Percentiles rank a stretch among this genome's conserved stretches.
Conservation (phyloP, 23 red algal genomes). For the Pyropia haitanensis region DNA sequence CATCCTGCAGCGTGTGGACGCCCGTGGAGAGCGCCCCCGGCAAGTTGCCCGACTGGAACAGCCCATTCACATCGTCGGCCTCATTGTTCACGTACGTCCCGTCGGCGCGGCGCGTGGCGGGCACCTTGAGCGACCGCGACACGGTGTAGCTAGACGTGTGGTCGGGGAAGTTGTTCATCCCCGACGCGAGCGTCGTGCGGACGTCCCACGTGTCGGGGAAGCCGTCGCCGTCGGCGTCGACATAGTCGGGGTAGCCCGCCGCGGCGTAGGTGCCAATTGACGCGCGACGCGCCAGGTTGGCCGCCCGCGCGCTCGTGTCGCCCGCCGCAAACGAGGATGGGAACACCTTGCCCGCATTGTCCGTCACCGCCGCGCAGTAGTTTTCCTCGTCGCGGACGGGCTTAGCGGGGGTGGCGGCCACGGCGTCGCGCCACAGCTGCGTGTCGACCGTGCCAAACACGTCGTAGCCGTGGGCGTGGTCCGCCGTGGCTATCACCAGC, state of each 20-base stretch:
- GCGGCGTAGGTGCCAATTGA: slow-evolving; percentile 24
- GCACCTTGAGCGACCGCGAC: slow-evolving; percentile 18
- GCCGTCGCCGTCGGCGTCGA: slow-evolving; percentile 34
- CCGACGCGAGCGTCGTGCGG: slow-evolving; percentile 28
- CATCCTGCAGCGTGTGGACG: slow-evolving; percentile 42
- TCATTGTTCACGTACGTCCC: slow-evolving; percentile 19
- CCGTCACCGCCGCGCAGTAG: slow-evolving; percentile 20
- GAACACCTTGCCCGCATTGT: slow-evolving; percentile 23
- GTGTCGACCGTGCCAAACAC: slow-evolving; percentile 47
- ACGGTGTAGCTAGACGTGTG: slow-evolving; percentile 41
- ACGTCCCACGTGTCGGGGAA: slow-evolving; percentile 56
- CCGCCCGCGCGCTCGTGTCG: slow-evolving; percentile 7
- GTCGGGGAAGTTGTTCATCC: slow-evolving; percentile 53
- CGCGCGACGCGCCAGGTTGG: slow-evolving; percentile 14
- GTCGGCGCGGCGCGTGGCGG: neutral
- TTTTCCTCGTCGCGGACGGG: slow-evolving; percentile 17
- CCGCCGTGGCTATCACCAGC: slow-evolving; percentile 30
- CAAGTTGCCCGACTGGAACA: slow-evolving; percentile 33
- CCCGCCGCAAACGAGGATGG: neutral
- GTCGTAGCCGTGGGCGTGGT: slow-evolving; percentile 43
- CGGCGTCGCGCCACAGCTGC: slow-evolving; percentile 28
- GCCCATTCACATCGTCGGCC: slow-evolving; percentile 29
- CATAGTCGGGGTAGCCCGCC: slow-evolving; percentile 41
- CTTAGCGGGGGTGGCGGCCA: slow-evolving; percentile 3
- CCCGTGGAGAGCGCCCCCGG: slow-evolving; percentile 14